phyloP scores from a whole-genome alignment of 2,329 filamentous ascomycete species.

The Sporothrix mexicana region DNA sequence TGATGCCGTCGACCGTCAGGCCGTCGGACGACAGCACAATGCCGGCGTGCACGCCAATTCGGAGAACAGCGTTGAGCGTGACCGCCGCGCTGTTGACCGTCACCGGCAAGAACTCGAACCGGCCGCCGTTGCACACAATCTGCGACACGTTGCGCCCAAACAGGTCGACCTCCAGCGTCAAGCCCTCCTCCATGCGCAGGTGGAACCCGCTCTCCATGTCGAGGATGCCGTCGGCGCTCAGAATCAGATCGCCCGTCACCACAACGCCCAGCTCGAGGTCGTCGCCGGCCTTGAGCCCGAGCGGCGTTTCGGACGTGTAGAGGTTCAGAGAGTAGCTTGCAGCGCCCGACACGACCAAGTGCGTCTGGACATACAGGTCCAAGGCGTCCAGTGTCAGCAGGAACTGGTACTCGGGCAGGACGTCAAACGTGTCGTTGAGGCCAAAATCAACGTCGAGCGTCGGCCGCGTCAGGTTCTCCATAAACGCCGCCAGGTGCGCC shows the following conservation, averaged over 20 bases:
- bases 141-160: conserved; percentile 57
- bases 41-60: conserved; percentile 55
- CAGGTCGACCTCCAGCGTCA: conserved; percentile 55
- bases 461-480: conserved; percentile 33
- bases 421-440: conserved; percentile 46
- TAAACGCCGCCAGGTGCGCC: conserved; percentile 26
- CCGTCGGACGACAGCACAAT: conserved; percentile 38
- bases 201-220: conserved; percentile 62
- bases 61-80: conserved; percentile 54
- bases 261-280: conserved; percentile 54
- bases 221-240: conserved; percentile 54
- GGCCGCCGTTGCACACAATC: conserved; percentile 55
- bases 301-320: conserved; percentile 52
- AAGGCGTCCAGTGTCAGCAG: conserved; percentile 56
- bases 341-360: conserved; percentile 50
- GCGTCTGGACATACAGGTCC: conserved; percentile 58
- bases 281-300: conserved; percentile 50
- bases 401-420: conserved; percentile 52
- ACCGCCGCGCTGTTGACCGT: conserved; percentile 50
- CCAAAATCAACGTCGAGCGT: conserved; percentile 50
- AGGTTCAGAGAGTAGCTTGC: conserved; percentile 57
- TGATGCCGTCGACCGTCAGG: conserved; percentile 38
- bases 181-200: conserved; percentile 58
- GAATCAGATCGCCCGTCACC: conserved; percentile 58
- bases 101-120: conserved; percentile 63